A percentile compares a stretch with the other conserved stretches of the same genome.
Conservation (phyloP, 768 basidiomycete species). For the Tubosaeta sp. region DNA sequence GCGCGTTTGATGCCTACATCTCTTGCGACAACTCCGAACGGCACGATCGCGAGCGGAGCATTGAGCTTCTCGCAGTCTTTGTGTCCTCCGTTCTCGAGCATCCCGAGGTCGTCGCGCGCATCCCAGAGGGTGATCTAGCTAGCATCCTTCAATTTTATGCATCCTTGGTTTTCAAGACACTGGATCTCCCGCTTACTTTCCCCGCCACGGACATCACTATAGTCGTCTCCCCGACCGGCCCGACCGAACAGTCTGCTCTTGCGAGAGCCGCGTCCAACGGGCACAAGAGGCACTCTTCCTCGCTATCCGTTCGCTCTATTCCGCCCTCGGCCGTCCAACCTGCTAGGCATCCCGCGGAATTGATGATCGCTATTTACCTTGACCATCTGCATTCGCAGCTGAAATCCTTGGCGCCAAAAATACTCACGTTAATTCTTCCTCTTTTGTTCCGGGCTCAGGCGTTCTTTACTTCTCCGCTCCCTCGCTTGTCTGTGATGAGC, state of each 20-base stretch:
- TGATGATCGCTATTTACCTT: constrained; percentile 60
- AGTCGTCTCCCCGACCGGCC: constrained; percentile 29
- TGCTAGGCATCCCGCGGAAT: constrained; percentile 53
- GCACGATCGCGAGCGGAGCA: constrained; percentile 58
- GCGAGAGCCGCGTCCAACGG: constrained; percentile 24
- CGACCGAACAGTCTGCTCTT: constrained; percentile 27
- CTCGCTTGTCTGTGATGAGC: constrained; percentile 55
- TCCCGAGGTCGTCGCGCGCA: constrained; percentile 52
- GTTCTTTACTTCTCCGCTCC: constrained; percentile 61
- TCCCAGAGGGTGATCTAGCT: constrained; percentile 54
- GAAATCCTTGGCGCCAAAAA: constrained; percentile 52
- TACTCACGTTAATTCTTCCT: constrained; percentile 57
- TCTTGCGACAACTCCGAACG: constrained; percentile 37
- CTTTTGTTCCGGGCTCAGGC: constrained; percentile 69
- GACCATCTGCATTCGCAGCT: constrained; percentile 58
- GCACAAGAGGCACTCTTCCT: constrained; percentile 62
- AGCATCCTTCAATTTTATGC: constrained; percentile 61
- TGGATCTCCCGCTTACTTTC: constrained; percentile 32
- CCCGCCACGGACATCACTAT: constrained; percentile 11
- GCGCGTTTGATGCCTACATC: constrained; percentile 53
- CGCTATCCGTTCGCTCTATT: constrained; percentile 48
- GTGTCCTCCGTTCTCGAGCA: constrained; percentile 48
- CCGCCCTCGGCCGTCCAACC: constrained; percentile 29
- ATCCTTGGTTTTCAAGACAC: constrained; percentile 49
- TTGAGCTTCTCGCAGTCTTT: constrained; percentile 57